phyloP scores from a whole-genome alignment of 768 basidiomycete species.

The Symmetrospora coprosmae region DNA sequence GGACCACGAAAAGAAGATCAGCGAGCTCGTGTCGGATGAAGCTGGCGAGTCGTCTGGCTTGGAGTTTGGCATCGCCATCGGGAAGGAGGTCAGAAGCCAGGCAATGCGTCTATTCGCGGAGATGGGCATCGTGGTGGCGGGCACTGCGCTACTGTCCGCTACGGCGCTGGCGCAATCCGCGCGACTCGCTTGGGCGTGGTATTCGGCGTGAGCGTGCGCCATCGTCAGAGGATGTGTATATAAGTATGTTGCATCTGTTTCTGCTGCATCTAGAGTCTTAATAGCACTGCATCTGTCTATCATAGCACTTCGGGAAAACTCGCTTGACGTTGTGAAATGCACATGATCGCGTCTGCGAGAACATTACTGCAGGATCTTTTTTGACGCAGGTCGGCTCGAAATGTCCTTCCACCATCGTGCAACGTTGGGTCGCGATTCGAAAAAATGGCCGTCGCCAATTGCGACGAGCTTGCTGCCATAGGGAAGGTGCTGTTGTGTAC shows the following conservation, averaged over 20 bases:
- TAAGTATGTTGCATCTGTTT: no score
- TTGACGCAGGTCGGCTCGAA: no score
- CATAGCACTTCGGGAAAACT: no score
- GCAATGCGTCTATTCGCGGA: slow-evolving; percentile 31
- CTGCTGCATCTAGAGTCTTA: no score
- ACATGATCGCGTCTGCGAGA: no score
- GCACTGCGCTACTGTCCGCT: not conserved
- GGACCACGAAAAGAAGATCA: slow-evolving; percentile 25
- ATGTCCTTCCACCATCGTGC: slow-evolving; percentile 10
- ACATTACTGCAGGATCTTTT: no score
- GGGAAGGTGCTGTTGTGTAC: slow-evolving; percentile 8
- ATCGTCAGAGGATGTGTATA: no score
- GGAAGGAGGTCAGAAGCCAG: slow-evolving; percentile 26
- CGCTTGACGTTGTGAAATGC: no score
- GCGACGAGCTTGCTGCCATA: not conserved
- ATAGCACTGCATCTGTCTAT: no score
- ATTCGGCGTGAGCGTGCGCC: no score
- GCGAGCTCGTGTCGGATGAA: slow-evolving; percentile 22
- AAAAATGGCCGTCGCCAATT: not conserved
- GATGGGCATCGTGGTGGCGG: slow-evolving; percentile 28
- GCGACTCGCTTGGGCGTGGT: no score
- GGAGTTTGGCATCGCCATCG: slow-evolving; percentile 31
- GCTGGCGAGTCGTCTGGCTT: slow-evolving; percentile 29
- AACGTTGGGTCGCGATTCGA: slow-evolving; percentile 3
- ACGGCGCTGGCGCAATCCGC: no score